Conservation (phyloP, 78 protist species). For the Pigoraptor vietnamica region DNA sequence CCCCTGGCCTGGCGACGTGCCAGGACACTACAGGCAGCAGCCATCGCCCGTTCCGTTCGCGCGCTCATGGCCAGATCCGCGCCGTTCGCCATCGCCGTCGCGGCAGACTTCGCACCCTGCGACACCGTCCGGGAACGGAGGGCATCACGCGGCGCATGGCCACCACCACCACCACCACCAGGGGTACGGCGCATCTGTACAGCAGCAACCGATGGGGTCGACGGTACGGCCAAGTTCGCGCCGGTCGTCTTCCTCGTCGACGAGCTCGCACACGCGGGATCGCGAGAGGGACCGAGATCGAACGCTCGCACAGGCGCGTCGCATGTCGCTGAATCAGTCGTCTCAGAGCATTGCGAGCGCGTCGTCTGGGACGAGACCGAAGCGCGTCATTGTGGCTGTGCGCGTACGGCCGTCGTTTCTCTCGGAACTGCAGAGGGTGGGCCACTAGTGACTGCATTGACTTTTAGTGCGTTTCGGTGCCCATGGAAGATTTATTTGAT, state of each 20-base stretch:
- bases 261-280: background rate
- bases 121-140: too few species aligned
- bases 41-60: background rate
- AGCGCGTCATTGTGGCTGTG: background rate
- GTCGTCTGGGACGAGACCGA: background rate
- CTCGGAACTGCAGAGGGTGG: background rate
- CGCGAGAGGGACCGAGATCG: background rate
- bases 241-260: background rate
- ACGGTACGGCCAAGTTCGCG: too few species aligned
- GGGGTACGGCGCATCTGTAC: too few species aligned
- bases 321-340: background rate
- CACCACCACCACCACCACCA: too few species aligned
- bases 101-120: too few species aligned
- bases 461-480: background rate
- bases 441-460: background rate
- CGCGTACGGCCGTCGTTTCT: background rate
- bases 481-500: background rate
- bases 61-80: background rate
- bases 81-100: background rate
- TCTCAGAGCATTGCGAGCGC: background rate
- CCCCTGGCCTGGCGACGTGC: too few species aligned
- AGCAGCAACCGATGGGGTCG: too few species aligned
- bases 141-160: too few species aligned
- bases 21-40: too few species aligned
- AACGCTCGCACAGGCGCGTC: background rate